Base-by-base conservation (phyloP, 2,329 filamentous ascomycete genomes). In the Aspergillus sp. region DNA sequence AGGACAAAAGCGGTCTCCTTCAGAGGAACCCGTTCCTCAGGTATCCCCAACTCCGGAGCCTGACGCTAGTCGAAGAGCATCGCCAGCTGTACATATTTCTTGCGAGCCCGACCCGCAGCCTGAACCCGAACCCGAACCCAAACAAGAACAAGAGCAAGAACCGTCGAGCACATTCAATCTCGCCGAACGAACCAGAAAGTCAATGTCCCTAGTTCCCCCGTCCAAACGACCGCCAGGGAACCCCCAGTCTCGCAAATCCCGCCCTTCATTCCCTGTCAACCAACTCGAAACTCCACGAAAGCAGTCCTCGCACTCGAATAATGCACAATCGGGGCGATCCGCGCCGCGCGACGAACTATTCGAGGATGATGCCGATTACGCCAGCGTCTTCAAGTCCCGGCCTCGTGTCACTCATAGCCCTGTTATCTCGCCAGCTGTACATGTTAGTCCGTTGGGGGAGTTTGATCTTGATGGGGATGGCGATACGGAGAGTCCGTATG, bases 341-440 rank as follows among this genome's bases (percentile, higher is more conserved):
- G 68, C 76, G 1, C 69, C 82, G 6, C 68, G 72, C 0, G 80
- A 89, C 49, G 73, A 80, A 42, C 61, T 93, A 25, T 78, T 93
- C 16, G 70, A 70, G 11, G 71, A 79, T 34, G 78, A 85, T 43
- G 68, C 72, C 3, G 85, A 93, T 39, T 82, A 86, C 56, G 80
- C 82, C 37, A 81, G 80, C 15, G 80, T 94, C 1, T 95, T 95
- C 55, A 84, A 80, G 60, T 88, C 83, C 42, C 64, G 88, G 43
- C 88, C 88, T 0, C 82, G 78, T 57, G 76, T 95, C 44, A 79
- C 80, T 42, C 74, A 75, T 8, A 93, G 86, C 54, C 86, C 86
- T 2, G 55, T 77, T 15, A 45, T 53, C 8, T 61, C 61, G 0
- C 60, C 61, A 4, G 52, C 52, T 24, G 57, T 61, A n/a, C 56